Percentiles rank a stretch among this genome's conserved stretches.
phyloP scores from a whole-genome alignment of 2,329 filamentous ascomycete species.

The Cercospora sp. region DNA sequence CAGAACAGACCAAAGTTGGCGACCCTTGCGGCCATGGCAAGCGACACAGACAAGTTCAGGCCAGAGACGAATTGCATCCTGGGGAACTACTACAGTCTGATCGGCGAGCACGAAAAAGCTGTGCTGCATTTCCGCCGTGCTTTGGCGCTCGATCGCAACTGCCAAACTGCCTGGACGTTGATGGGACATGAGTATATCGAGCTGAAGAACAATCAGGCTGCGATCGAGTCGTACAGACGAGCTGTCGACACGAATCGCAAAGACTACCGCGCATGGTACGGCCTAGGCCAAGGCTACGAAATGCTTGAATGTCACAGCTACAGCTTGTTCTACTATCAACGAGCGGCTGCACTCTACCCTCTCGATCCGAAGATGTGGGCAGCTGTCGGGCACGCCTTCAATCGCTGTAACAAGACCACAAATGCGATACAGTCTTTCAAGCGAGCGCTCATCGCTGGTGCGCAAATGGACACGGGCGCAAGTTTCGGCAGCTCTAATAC shows the following conservation, averaged over 20 bases:
- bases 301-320: slow-evolving; percentile 98
- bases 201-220: slow-evolving; percentile 96
- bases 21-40: slow-evolving; percentile 88
- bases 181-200: slow-evolving; percentile 99
- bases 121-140: slow-evolving; percentile 97
- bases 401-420: slow-evolving; percentile 81
- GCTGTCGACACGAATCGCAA: slow-evolving; percentile 95
- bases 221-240: slow-evolving; percentile 93
- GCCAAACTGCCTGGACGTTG: slow-evolving; percentile 92
- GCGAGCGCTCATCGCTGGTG: slow-evolving; percentile 82
- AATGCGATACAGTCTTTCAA: slow-evolving; percentile 96
- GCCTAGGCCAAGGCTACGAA: slow-evolving; percentile 93
- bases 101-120: slow-evolving; percentile 95
- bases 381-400: slow-evolving; percentile 87
- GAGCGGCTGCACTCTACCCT: slow-evolving; percentile 85
- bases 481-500: slow-evolving; percentile 46
- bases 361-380: slow-evolving; percentile 99
- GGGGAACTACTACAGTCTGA: slow-evolving; percentile 93
- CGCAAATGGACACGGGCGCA: slow-evolving; percentile 69
- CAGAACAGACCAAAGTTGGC: slow-evolving; percentile 83
- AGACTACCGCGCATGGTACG: slow-evolving; percentile 98
- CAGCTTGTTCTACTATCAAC: slow-evolving; percentile 95
- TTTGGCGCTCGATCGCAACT: slow-evolving; percentile 83
- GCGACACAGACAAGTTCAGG: slow-evolving; percentile 89
- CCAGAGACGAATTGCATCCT: slow-evolving; percentile 96